Base-by-base conservation (phyloP, 129 eudicot species). In the Artemisia argyi region DNA sequence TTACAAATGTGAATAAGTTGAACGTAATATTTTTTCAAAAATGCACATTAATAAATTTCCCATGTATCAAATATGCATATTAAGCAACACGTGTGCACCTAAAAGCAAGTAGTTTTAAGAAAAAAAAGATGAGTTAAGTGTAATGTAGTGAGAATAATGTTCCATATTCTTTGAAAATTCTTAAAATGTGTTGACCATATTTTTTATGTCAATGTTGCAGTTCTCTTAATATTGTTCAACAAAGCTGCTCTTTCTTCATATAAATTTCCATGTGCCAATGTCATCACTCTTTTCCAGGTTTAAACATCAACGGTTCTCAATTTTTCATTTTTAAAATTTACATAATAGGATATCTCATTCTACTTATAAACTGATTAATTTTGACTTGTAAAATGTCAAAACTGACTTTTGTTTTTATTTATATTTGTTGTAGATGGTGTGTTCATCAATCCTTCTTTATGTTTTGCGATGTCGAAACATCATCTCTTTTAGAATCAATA, bases 281-380 rank as follows among this genome's bases (percentile, higher is more conserved):
- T 88, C 78, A 85, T 88, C 73, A 88, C 95, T 49, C 95, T 88
- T 51, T 80, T 84, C 71, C 95, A 88, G 95, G 95, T 83, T 66
- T 59, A 50, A 22, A 17, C 71, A 42, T 11, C 35, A 50, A 69
- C 50, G 7, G 1, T 24, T 52, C 76, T 63, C 15, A 62, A 28
- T 17, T 62, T 44, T 52, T 39, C 9, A 51, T 62, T 53, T 42
- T 14, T 14, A 8, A 54, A 17, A 44, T 6, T 44, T 62, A 39
- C 46, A 39, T 39, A 39, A 39, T 39, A 5, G 46, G 10, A 39
- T 7, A 39, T 39, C 46, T 39, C 10, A 39, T 64, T 20, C 18
- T n/a, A n/a, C n/a, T n/a, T n/a, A n/a, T n/a, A n/a, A n/a, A 32
- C 42, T 32, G 42, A 16, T 22, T 14, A 8, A 15, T 26, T 42